phyloP scores from a whole-genome alignment of 2,329 filamentous ascomycete species.

The Hymenoscyphus albidus region DNA sequence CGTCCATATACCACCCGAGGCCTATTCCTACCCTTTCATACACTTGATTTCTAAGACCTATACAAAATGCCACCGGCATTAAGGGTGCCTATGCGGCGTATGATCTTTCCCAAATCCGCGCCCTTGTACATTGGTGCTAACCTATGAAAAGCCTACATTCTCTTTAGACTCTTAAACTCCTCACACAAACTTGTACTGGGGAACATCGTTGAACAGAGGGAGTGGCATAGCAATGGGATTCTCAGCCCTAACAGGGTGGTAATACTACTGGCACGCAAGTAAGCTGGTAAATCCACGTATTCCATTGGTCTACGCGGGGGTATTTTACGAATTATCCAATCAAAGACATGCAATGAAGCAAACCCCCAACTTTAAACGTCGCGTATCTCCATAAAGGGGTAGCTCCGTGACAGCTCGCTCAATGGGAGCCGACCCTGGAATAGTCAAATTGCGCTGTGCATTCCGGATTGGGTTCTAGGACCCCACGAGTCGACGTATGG shows the following conservation, averaged over 20 bases:
- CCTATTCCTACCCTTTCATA: not conserved
- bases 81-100: not conserved
- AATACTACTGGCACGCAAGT: not conserved
- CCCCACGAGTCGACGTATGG: not conserved
- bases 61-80: not conserved
- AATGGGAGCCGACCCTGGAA: not conserved
- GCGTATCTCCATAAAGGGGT: not conserved
- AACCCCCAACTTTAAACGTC: not conserved
- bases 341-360: not conserved
- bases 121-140: not conserved
- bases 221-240: not conserved
- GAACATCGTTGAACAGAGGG: not conserved
- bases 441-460: not conserved
- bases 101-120: not conserved
- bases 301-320: not conserved
- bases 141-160: not conserved
- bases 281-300: not conserved
- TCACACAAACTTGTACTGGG: not conserved
- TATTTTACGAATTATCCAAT: not conserved
- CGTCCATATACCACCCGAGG: not conserved
- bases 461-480: not conserved
- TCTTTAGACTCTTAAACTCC: not conserved
- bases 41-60: not conserved
- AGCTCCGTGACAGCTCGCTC: not conserved
- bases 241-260: not conserved